Conservation (phyloP, 139 green algal species). For the Nannochloris sp. region DNA sequence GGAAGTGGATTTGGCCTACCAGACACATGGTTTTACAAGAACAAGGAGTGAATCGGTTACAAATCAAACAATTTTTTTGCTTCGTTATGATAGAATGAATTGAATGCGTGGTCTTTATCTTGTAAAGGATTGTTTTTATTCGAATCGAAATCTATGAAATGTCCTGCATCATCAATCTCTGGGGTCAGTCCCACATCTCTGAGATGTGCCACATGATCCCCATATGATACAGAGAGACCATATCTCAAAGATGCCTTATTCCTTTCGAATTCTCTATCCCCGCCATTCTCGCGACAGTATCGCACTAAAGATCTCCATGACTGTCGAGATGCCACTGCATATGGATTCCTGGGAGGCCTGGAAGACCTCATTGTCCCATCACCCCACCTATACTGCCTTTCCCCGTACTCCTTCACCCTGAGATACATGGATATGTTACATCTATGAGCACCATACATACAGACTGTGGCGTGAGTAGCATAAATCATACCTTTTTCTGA, state of each 20-base stretch:
- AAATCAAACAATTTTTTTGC: conserved; percentile 11
- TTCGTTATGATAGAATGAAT: conserved; percentile 21
- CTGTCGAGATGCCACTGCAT: conserved; percentile 19
- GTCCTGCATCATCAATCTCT: conserved; percentile 6
- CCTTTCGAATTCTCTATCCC: conserved; percentile 19
- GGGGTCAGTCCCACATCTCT: conserved; percentile 1
- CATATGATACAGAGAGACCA: conserved; percentile 4
- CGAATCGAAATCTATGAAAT: neutral
- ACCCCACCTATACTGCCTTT: conserved; percentile 19
- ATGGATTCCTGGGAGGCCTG: conserved; percentile 14
- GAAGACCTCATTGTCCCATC: conserved; percentile 22
- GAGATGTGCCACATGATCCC: conserved; percentile 12
- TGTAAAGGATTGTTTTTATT: conserved; percentile 6
- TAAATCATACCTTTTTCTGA: too few species aligned
- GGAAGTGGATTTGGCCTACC: too few species aligned
- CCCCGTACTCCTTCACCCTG: conserved; percentile 22
- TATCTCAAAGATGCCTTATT: conserved; percentile 15
- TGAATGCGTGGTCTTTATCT: conserved; percentile 22
- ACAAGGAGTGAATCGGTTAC: too few species aligned
- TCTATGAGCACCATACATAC: too few species aligned
- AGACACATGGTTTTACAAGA: too few species aligned
- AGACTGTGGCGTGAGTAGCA: too few species aligned
- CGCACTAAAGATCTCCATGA: conserved; percentile 20
- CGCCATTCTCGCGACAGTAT: conserved; percentile 22
- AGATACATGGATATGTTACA: neutral